phyloP scores from a whole-genome alignment of 139 green algal species.

The Chlorella sp. region DNA sequence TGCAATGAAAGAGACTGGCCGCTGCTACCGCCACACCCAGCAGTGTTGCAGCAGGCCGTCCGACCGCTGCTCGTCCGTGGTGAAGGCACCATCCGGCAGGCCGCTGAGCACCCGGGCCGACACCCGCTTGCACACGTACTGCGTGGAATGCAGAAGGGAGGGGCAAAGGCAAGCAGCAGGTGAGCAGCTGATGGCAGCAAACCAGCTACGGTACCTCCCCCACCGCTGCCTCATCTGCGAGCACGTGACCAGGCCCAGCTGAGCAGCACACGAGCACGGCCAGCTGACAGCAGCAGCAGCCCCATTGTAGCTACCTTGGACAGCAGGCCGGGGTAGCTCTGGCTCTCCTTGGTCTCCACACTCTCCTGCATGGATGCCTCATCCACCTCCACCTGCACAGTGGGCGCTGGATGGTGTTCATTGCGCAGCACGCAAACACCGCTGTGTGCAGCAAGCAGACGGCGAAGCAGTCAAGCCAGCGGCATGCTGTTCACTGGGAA shows the following conservation, averaged over 20 bases:
- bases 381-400: constrained; percentile 27
- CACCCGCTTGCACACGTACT: constrained; percentile 36
- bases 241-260: background rate
- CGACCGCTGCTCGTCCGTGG: constrained; percentile 15
- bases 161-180: too few relatives aligned
- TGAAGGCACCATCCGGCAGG: constrained; percentile 14
- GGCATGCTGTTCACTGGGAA: too few relatives aligned
- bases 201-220: too few relatives aligned
- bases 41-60: constrained; percentile 30
- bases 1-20: too few relatives aligned
- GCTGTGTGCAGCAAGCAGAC: too few relatives aligned
- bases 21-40: constrained; percentile 34
- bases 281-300: too few relatives aligned
- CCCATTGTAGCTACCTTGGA: constrained; percentile 17
- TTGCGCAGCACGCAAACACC: background rate
- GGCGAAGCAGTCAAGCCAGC: too few relatives aligned
- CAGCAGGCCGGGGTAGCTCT: constrained; percentile 27
- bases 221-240: too few relatives aligned
- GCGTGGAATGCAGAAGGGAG: background rate
- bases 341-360: constrained; percentile 31
- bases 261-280: background rate
- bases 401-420: background rate
- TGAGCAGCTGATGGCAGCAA: too few relatives aligned
- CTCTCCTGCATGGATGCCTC: constrained; percentile 5
- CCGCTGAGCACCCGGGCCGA: background rate